Evolutionary conservation across 257 asterid genomes (phyloP), one percentile per base, ranked within the genome.

Genomic region (Leonotis leonurus): DNA sequence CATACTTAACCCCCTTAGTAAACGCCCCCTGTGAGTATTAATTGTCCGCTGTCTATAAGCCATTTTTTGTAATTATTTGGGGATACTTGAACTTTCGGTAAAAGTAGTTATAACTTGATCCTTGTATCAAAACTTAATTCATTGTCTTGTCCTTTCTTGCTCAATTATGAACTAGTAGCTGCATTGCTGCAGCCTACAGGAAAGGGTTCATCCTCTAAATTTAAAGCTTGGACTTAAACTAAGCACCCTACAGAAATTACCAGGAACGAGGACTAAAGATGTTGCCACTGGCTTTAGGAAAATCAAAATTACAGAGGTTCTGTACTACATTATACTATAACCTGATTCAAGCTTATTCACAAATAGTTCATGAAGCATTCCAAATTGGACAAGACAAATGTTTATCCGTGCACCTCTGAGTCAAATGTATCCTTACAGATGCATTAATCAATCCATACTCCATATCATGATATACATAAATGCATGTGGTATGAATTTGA

Each of bases 321-420:
- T 8, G 49, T 48, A 24, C 50, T 20, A 46, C 2, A 18, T 17
- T 24, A 49, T 17, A 49, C 56, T 24, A 43, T 24, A 58, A 62
- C 17, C 55, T 50, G 56, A 37, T 32, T 33, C 48, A 67, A 33
- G 58, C 68, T 36, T 44, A 35, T 20, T 35, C 24, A 58, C 45
- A 26, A 61, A 68, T 65, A 56, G 57, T 11, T 58, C 62, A 29
- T 40, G 4, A 30, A 62, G 67, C 61, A 67, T 29, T 25, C 24
- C 17, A 21, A 56, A 20, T 20, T 43, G 16, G 46, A 69, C 27
- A 53, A 43, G 55, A 12, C 18, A 44, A 56, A 65, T 65, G 24
- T 39, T 20, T 40, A 33, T 54, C 30, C 39, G 51, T 39, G 24
- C 49, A 22, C 49, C 29, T 4, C 22, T 8, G 5, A 14, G 21